phyloP scores from a whole-genome alignment of 768 basidiomycete genomes.

The Porphyrellus cyaneotinctus region DNA sequence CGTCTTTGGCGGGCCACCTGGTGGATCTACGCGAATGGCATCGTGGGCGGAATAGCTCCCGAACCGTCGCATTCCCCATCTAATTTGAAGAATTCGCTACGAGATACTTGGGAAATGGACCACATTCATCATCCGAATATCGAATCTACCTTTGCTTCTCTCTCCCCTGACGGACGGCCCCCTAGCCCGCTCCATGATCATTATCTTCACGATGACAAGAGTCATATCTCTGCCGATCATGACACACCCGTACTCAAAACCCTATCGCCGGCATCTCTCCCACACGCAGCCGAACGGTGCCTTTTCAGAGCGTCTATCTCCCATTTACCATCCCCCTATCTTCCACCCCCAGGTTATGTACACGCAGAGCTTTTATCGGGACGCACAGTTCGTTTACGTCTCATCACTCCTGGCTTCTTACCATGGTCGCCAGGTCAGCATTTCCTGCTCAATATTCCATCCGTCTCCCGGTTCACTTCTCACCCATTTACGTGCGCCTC shows the following conservation, averaged over 20 bases:
- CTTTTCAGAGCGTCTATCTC: neutral
- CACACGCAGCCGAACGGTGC: neutral
- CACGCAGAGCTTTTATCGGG: slow-evolving; percentile 69
- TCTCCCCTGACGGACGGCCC: slow-evolving; percentile 8
- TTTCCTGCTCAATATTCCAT: slow-evolving; percentile 64
- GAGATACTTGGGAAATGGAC: slow-evolving; percentile 28
- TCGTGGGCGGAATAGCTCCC: slow-evolving; percentile 31
- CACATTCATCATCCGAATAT: slow-evolving; percentile 4
- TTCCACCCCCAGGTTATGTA: slow-evolving; percentile 64
- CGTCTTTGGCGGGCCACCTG: slow-evolving; percentile 51
- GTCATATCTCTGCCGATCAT: neutral
- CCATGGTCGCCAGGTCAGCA: slow-evolving; percentile 79
- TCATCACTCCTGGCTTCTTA: slow-evolving; percentile 52
- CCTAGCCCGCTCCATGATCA: slow-evolving; percentile 25
- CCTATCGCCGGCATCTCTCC: neutral
- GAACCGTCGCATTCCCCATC: neutral
- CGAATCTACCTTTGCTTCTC: neutral
- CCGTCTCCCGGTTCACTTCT: slow-evolving; percentile 53
- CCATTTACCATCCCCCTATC: slow-evolving; percentile 23
- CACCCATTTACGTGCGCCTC: slow-evolving; percentile 76
- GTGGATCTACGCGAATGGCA: slow-evolving; percentile 59
- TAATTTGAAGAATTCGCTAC: neutral
- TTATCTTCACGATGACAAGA: slow-evolving; percentile 14
- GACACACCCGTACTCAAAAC: neutral
- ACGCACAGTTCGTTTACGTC: slow-evolving; percentile 61